Base-by-base conservation (phyloP, 805 yeast species). In the Candida manassasensis region DNA sequence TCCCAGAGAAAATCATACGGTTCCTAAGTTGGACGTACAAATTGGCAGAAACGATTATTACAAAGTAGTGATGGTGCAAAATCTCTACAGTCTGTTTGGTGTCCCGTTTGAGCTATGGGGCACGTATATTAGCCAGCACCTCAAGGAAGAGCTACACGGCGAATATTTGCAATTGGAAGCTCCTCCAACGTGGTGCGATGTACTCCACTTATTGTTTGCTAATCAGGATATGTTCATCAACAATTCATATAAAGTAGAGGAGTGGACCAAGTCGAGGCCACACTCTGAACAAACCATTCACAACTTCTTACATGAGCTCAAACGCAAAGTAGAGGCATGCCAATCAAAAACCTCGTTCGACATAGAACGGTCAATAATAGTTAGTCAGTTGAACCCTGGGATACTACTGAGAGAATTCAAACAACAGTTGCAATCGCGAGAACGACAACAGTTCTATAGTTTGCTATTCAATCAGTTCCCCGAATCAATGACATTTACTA, bases 41-140 rank as follows among this genome's bases (percentile, higher is more conserved):
- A 30, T 30, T 10, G 27, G 4, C 11, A 15, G 33, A 12, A 19
- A 30, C 15, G 33, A 30, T 21, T 30, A 30, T 30, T n/a, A 21
- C 8, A 30, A 30, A 21, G 21, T 30, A 18, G 14, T 30, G 15
- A 12, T 16, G 13, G 16, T 30, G 19, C 33, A 30, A 19, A 30
- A 30, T 13, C 7, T 30, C 4, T 30, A 19, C 15, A 9, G 19
- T 4, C 33, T 12, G 14, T 26, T 30, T n/a, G 33, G 33, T 4
- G 33, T 30, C 11, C 33, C 33, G 4, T 30, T 19, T n/a, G 33
- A 30, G n/a, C 15, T 30, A 30, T 30, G 33, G 33, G 33, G 33
- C 17, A 21, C 21, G 7, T 30, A 30, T 13, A 21, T 19, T 15
- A 13, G 33, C 21, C 33, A 30, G n/a, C 13, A 30, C n/a, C 14